Base-by-base conservation (phyloP, 2,329 filamentous ascomycete genomes). In the Aspergillus chevalieri region DNA sequence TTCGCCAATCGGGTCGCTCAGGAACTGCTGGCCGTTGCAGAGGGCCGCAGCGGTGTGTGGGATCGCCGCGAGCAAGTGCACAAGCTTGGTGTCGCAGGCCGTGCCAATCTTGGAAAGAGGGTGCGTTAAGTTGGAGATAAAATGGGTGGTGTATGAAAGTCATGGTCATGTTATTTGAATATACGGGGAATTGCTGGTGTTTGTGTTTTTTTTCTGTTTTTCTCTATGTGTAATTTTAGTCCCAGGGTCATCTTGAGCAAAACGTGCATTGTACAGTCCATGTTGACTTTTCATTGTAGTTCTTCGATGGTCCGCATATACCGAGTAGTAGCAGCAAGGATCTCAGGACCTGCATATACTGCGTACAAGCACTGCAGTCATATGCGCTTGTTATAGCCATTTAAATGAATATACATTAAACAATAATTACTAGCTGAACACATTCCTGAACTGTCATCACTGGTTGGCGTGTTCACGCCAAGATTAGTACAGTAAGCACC, bases 41-140 rank as follows among this genome's bases (percentile, higher is more conserved):
- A 97, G 76, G 93, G 93, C 28, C 81, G 81, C 61, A 94, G 89
- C 57, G 66, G 72, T 21, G 85, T 89, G 43, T 98, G 93, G 93
- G 89, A 95, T 39, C 85, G 82, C 76, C 80, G 93, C 59, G 78
- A 80, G 57, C 72, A 77, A 55, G 73, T 94, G 49, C 93, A 98
- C 73, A 94, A 90, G 80, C 72, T 85, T 59, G 90, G 82, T 54
- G 89, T 91, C 33, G 79, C 82, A 24, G 81, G 87, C 22, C 81
- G 93, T 72, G 85, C 87, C 30, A 97, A 96, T 65, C 63, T 84
- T 53, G 69, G 63, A 45, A 57, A 64, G 50, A 58, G 47, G 22
- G 15, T 6, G 10, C 12, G 28, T 9, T 41, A 22, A 17, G 14
- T 36, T 36, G 6, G 33, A 10, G 14, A n/a, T 15, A 15, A 15